Percentiles rank a stretch among this genome's conserved stretches.
Evolutionary conservation across 2,329 filamentous ascomycete genomes (phyloP).

Genomic region (Corynespora cassiicola): DNA sequence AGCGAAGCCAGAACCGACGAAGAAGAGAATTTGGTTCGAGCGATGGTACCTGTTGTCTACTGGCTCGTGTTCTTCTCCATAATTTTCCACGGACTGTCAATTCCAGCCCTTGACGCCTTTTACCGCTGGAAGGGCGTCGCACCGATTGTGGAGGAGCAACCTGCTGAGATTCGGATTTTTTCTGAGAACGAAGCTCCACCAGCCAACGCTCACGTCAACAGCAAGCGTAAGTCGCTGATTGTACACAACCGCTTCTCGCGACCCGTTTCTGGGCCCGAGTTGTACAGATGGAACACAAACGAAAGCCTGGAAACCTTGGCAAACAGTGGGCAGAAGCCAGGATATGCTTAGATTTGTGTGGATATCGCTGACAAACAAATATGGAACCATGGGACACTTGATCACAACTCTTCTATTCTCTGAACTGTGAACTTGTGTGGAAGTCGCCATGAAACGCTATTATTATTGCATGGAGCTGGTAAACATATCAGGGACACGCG

Average conservation of each 20-base stretch:
- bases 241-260: constrained; percentile 58
- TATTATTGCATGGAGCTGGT: too few relatives aligned
- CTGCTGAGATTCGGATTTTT: constrained; percentile 47
- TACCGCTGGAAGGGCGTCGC: constrained; percentile 49
- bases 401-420: too few relatives aligned
- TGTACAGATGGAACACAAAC: constrained; percentile 1
- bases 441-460: too few relatives aligned
- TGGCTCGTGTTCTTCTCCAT: constrained; percentile 56
- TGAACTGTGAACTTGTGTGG: too few relatives aligned
- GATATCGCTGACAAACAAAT: too few relatives aligned
- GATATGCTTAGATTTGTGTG: constrained; percentile 15
- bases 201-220: constrained; percentile 49
- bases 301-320: constrained; percentile 3
- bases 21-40: constrained; percentile 49
- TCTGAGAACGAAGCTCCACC: constrained; percentile 45
- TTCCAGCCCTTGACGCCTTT: constrained; percentile 50
- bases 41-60: constrained; percentile 55
- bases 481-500: too few relatives aligned
- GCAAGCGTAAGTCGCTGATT: constrained; percentile 38
- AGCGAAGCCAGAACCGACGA: constrained; percentile 47
- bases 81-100: constrained; percentile 57
- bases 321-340: background rate
- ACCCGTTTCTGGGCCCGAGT: constrained; percentile 14
- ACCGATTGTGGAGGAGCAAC: constrained; percentile 49
- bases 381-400: too few relatives aligned